Base-by-base conservation (phyloP, 176 grass and related monocot genomes). In the Eragrostis curvula region DNA sequence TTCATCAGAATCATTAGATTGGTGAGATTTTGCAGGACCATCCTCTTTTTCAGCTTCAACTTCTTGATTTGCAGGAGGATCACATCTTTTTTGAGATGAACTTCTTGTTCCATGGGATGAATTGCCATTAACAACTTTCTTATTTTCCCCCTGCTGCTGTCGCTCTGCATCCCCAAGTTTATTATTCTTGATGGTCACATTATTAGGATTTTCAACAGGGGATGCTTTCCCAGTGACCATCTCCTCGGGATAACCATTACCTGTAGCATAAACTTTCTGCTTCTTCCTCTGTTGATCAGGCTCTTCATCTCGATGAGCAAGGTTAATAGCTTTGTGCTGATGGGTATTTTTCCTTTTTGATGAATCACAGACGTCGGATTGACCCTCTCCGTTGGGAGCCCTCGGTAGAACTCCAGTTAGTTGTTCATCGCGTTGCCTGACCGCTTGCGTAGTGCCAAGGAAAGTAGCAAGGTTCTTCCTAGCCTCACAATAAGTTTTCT, bases 401-500 rank as follows among this genome's bases (percentile, higher is more conserved):
- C 63, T 60, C 62, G 53, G 52, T 52, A 24, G 47, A 21, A 59
- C 40, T 78, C 59, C 80, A 77, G 64, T 64, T 66, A 40, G 48
- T 78, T 81, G 65, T 21, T 77, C 46, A 30, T 66, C 39, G 2
- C 24, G 36, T 65, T 85, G 64, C 27, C 68, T 50, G 39, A 16
- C 41, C 20, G 23, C 53, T 53, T 36, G 66, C 10, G 66, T 20
- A 20, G 16, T 47, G 74, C 72, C 82, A 46, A 88, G 42, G 73
- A 79, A 91, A 77, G 57, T 45, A 58, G 73, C 23, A 53, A 74
- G 59, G 20, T 75, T 80, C 40, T 76, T 55, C 55, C 46, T 80
- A 64, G 89, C 75, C 84, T 91, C 61, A 36, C 0, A 30, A 80
- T 75, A 87, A 64, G 67, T 63, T 85, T 56, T 39, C 78, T 36